Percentiles rank a stretch among this genome's conserved stretches.
phyloP scores from a whole-genome alignment of 441 rosid genomes.

The Adansonia gregorii region DNA sequence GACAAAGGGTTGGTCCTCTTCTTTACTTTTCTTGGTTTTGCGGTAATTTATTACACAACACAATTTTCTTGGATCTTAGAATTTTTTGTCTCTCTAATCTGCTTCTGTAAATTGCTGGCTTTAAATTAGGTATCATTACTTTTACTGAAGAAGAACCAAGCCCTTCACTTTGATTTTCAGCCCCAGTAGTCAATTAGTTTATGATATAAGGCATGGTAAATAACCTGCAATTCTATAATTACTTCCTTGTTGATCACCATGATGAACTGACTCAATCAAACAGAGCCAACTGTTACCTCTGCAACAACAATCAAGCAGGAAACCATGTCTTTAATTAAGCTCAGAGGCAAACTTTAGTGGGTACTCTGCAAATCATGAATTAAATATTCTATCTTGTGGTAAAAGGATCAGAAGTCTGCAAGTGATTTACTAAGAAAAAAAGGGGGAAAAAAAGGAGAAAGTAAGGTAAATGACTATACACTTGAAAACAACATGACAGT shows the following conservation, averaged over 20 bases:
- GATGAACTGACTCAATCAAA: background rate
- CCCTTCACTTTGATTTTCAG: background rate
- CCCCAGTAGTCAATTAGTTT: background rate
- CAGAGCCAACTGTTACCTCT: background rate
- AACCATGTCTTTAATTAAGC: background rate
- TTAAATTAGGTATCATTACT: background rate
- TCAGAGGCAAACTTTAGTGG: background rate
- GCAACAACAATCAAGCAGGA: background rate
- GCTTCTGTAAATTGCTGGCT: background rate
- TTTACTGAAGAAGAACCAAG: background rate
- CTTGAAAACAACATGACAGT: conserved; percentile 26
- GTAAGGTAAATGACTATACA: conserved; percentile 9
- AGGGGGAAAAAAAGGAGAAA: background rate
- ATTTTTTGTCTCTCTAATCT: background rate
- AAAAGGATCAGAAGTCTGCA: conserved; percentile 6
- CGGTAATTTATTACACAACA: background rate
- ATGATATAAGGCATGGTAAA: background rate
- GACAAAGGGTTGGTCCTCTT: too few relatives aligned
- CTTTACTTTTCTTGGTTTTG: too few relatives aligned
- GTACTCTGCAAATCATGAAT: background rate
- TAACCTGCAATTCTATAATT: background rate
- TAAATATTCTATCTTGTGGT: background rate
- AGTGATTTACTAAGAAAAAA: conserved; percentile 16
- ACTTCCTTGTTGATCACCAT: background rate
- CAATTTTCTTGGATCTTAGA: conserved; percentile 22